Base-by-base conservation (phyloP, 805 yeast genomes). In the Phaffomyces thermotolerans region DNA sequence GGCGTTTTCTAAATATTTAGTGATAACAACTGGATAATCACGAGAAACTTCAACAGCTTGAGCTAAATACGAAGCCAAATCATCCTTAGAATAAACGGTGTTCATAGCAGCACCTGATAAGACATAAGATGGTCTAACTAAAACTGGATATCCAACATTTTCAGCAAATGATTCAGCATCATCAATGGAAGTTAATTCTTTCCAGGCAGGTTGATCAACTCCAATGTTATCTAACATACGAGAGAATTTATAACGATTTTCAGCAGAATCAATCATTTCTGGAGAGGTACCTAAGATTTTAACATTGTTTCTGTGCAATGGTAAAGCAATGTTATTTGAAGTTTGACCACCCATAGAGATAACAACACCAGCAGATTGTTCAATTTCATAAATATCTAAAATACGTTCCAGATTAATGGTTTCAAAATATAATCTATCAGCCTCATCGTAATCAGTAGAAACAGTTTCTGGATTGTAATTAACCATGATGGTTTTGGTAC, bases 261-360 rank as follows among this genome's bases (percentile, higher is more conserved):
- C 99, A 51, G 99, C 99, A 49, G 95, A 80, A 62, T 91, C 99
- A 65, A 91, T 93, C 96, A 88, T 89, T 66, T 87, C 96, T 45
- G 99, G 99, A 31, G 96, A 84, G 38, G 99, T 91, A 65, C 99
- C 99, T 56, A 91, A 72, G 51, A 91, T 84, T 73, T 93, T 91
- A 56, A 89, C 96, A 63, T 87, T 86, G 68, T 91, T 95, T 69
- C 96, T 82, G 68, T 89, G 88, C 61, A 91, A 74, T 44, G 90
- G 80, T 62, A 91, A 74, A 22, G 98, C 98, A 71, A 91, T 91
- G 68, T 91, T 91, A 72, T 91, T 90, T 13, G 98, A 87, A 30
- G 96, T 87, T 72, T 91, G 99, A 63, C 99, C 99, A 76, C 99
- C 99, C 95, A 91, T 89, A 45, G 97, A 83, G 51, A 91, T 87